Percentiles rank a stretch among this genome's conserved stretches.
These are phyloP conservation scores for Blastocystis sp. DNA, from an alignment of 352 stramenopile genomes.

Conservation along the genomic window DNA sequence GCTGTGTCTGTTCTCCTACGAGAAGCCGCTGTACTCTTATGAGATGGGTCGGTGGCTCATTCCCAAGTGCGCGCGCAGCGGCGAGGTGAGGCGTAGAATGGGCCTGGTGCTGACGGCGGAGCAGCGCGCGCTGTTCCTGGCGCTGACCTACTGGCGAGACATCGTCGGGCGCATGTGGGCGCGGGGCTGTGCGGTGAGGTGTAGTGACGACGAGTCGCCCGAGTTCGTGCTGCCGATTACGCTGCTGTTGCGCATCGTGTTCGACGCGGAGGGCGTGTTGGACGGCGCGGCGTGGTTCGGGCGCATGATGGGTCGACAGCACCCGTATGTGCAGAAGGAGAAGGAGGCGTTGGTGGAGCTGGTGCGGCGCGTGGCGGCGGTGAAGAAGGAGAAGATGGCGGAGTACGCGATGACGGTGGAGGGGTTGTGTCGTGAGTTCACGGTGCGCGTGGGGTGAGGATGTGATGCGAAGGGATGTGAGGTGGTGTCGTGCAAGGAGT, in stretches of 20 bases:
- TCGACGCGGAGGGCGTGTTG: neutral
- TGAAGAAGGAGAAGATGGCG: constrained; percentile 58
- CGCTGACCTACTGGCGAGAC: constrained; percentile 46
- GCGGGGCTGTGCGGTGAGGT: neutral
- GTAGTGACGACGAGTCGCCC: constrained; percentile 24
- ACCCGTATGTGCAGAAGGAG: neutral
- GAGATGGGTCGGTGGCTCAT: constrained; percentile 47
- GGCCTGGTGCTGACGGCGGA: neutral
- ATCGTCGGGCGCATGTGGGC: constrained; percentile 8
- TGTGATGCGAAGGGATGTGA: neutral
- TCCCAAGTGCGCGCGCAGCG: neutral
- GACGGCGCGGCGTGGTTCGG: neutral
- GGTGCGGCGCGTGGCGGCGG: constrained; percentile 12
- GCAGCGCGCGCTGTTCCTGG: constrained; percentile 34
- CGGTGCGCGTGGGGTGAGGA: neutral
- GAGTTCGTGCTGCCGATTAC: constrained; percentile 40
- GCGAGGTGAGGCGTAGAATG: neutral
- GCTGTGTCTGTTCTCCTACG: constrained; percentile 25
- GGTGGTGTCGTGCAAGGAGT: constrained; percentile 36
- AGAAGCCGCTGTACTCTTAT: constrained; percentile 62
- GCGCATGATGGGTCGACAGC: neutral
- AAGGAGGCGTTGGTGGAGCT: constrained; percentile 14
- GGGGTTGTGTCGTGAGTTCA: neutral
- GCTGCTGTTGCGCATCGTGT: neutral
- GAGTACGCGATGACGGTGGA: constrained; percentile 49